A percentile compares a stretch with the other conserved stretches of the same genome.
These are phyloP conservation scores for Nepenthes mirabilis DNA, from an alignment of 148 eudicot species.

Conservation along the genomic window DNA sequence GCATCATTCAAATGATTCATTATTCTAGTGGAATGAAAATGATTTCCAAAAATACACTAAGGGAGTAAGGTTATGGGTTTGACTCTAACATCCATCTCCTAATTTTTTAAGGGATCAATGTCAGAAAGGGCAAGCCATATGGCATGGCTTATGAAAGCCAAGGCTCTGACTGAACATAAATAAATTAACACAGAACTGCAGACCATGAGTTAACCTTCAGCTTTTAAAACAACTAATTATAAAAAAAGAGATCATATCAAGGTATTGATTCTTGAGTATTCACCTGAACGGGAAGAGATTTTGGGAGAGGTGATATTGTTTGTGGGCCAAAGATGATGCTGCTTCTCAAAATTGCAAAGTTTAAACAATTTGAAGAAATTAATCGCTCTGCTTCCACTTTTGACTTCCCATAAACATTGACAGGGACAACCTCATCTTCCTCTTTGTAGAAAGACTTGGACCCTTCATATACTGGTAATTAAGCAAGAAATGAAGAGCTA, in stretches of 20 bases:
- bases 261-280: constrained; percentile 2
- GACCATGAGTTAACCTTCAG: background rate
- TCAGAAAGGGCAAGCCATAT: no score
- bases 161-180: no score
- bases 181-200: no score
- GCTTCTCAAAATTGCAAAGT: constrained; percentile 86
- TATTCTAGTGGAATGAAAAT: no score
- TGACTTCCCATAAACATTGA: constrained; percentile 75
- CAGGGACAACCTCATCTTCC: constrained; percentile 70
- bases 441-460: constrained; percentile 82
- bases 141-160: no score
- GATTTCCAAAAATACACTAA: no score
- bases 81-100: no score
- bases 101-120: no score
- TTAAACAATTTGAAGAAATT: constrained; percentile 42
- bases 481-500: constrained; percentile 4
- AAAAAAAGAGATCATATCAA: background rate
- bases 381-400: constrained; percentile 76
- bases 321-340: constrained; percentile 91
- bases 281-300: constrained; percentile 95
- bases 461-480: constrained; percentile 81
- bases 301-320: constrained; percentile 65
- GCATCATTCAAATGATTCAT: no score
- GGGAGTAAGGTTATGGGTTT: no score
- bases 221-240: background rate